Evolutionary conservation across 2,329 filamentous ascomycete genomes (phyloP).

Genomic region (Microsporum audouinii): DNA sequence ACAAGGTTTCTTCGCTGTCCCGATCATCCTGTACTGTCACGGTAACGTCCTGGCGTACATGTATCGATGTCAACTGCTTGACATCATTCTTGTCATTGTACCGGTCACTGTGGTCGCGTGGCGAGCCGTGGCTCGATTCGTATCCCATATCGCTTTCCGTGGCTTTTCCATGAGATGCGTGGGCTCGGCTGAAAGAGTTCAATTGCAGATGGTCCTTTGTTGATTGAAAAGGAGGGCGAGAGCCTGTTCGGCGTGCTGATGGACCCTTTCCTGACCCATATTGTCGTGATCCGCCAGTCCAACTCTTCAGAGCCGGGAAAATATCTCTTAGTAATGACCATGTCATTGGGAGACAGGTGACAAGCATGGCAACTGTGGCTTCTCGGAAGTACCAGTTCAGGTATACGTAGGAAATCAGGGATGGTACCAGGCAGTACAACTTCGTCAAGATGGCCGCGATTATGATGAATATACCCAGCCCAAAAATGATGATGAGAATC

Average conservation of each 20-base stretch:
- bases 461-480: conserved; percentile 38
- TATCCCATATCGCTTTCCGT: background rate
- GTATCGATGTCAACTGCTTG: conserved; percentile 24
- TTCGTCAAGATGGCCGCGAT: conserved; percentile 41
- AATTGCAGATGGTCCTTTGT: background rate
- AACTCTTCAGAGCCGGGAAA: conserved; percentile 34
- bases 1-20: background rate
- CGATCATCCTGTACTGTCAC: conserved; percentile 19
- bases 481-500: conserved; percentile 33
- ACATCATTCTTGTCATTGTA: conserved; percentile 17
- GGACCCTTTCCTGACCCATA: conserved; percentile 7
- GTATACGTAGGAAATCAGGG: conserved; percentile 32
- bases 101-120: background rate
- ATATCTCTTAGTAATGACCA: conserved; percentile 42
- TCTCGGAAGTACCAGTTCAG: conserved; percentile 41
- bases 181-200: background rate
- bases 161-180: background rate
- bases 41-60: conserved; percentile 32
- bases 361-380: conserved; percentile 35
- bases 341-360: conserved; percentile 42
- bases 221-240: background rate
- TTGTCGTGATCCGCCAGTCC: conserved; percentile 30
- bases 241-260: conserved; percentile 15
- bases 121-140: background rate
- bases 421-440: conserved; percentile 36